Evolutionary conservation across 108 stramenopile species (phyloP).

Genomic region (Skeletonema potamos): DNA sequence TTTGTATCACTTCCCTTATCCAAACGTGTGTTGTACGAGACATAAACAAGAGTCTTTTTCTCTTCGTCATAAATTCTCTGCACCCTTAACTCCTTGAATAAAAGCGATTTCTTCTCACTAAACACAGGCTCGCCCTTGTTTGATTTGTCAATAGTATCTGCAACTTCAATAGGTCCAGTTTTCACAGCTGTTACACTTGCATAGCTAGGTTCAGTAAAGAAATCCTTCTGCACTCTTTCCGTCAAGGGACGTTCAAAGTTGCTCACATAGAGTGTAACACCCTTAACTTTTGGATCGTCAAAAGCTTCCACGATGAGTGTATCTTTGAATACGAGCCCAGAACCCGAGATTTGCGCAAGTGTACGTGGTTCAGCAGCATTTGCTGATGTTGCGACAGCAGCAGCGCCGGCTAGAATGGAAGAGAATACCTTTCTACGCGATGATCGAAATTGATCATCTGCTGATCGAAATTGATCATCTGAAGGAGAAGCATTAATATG

Average conservation of each 20-base stretch:
- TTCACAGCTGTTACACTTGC: conserved; percentile 83
- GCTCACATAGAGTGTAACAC: conserved; percentile 81
- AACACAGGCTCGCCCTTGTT: conserved; percentile 85
- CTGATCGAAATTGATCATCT: conserved; percentile 2
- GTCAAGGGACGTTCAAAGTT: conserved; percentile 92
- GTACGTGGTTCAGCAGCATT: conserved; percentile 52
- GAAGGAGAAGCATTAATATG: neutral
- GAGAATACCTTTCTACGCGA: conserved; percentile 31
- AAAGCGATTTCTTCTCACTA: conserved; percentile 73
- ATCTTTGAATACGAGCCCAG: conserved; percentile 90
- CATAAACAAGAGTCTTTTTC: conserved; percentile 83
- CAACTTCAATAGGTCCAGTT: conserved; percentile 64
- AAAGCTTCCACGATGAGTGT: conserved; percentile 77
- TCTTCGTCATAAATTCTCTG: conserved; percentile 85
- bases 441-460: conserved; percentile 13
- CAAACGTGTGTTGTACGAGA: conserved; percentile 85
- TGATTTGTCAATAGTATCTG: conserved; percentile 69
- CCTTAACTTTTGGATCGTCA: conserved; percentile 84
- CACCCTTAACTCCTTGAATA: conserved; percentile 88
- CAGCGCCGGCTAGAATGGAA: conserved; percentile 15
- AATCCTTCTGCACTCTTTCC: conserved; percentile 73
- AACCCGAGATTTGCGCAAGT: conserved; percentile 72
- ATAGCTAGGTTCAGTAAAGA: conserved; percentile 86
- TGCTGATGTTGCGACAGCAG: conserved; percentile 21
- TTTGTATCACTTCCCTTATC: conserved; percentile 88